phyloP scores from a whole-genome alignment of 495 filamentous ascomycete species.

The Pyrenula massariospora region DNA sequence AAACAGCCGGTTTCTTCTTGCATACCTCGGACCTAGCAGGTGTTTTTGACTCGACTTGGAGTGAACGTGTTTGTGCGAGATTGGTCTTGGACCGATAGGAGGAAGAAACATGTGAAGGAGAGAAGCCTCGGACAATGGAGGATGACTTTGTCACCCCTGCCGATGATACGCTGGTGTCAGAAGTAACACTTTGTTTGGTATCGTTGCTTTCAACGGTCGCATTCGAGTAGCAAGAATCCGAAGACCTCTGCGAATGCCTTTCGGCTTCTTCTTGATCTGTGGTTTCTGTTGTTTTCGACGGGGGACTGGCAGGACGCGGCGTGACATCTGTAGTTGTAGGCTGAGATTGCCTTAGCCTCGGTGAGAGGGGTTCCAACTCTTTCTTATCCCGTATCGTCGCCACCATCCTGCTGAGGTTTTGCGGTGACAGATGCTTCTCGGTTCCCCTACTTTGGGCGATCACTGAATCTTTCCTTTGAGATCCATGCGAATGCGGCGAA shows the following conservation, averaged over 20 bases:
- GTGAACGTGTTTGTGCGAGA: slow-evolving; percentile 34
- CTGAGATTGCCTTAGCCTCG: slow-evolving; percentile 27
- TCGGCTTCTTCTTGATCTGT: neutral
- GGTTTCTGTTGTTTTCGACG: slow-evolving; percentile 12
- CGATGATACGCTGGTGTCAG: slow-evolving; percentile 42
- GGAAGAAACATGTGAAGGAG: slow-evolving; percentile 61
- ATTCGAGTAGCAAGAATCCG: slow-evolving; percentile 39
- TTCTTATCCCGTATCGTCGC: slow-evolving; percentile 73
- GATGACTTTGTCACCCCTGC: slow-evolving; percentile 45
- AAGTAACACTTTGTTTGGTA: slow-evolving; percentile 27
- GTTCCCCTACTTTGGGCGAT: slow-evolving; percentile 50
- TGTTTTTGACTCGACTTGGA: slow-evolving; percentile 31
- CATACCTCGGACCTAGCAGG: slow-evolving; percentile 27
- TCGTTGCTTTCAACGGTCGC: slow-evolving; percentile 38
- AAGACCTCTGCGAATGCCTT: slow-evolving; percentile 22
- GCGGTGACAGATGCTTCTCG: slow-evolving; percentile 83
- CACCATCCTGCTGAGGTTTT: slow-evolving; percentile 82
- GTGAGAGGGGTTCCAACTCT: slow-evolving; percentile 45
- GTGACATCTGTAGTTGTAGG: slow-evolving; percentile 15
- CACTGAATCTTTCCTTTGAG: slow-evolving; percentile 35
- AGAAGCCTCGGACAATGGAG: slow-evolving; percentile 80
- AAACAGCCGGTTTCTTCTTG: slow-evolving; percentile 56
- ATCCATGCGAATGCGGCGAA: neutral
- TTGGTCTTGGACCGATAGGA: slow-evolving; percentile 55
- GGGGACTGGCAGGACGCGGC: slow-evolving; percentile 6